Evolutionary conservation across 257 asterid species (phyloP), one percentile per base, ranked within the genome.

Genomic region (Gentiana straminea): DNA sequence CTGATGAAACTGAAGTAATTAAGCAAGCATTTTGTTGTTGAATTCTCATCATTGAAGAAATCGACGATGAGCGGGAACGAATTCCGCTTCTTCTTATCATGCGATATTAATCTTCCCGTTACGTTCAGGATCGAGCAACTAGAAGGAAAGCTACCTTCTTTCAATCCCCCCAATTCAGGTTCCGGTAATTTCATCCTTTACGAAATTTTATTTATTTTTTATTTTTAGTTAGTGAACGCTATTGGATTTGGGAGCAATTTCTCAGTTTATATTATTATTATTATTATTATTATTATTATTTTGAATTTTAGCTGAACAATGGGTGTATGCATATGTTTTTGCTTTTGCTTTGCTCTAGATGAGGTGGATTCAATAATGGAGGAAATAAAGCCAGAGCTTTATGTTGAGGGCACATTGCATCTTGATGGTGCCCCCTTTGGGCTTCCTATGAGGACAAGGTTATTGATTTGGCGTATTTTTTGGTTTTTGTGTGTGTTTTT

Each of bases 401-500:
- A 75, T 62, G 95, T 83, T 35, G 95, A 91, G 77, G 74, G 90
- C 67, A 75, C 81, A 70, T 70, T 91, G 79, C 79, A 75, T 62
- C 69, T 91, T 37, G 98, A 91, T 81, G 98, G 97, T 9, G 94
- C 96, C 3, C 97, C 98, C 11, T 87, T 91, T 72, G 98, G 98
- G 48, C 96, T 91, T 59, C 95, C 98, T 66, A 81, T 81, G 88
- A 76, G 97, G 72, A 81, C 98, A 51, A 87, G 98, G 98, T 86
- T 74, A 34, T 15, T 0, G 4, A 33, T 36, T 8, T 37, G 8
- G 11, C 13, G 8, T 13, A 39, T 8, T 33, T 46, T 34, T 41
- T 2, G 12, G 11, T 60, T 7, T 24, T 9, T 54, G 4, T 58
- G 3, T 36, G 52, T n/a, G 7, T 7, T 44, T 13, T 54, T 54